Conservation (phyloP, 202 grass and related monocot genomes). For the Zoysia matrella region DNA sequence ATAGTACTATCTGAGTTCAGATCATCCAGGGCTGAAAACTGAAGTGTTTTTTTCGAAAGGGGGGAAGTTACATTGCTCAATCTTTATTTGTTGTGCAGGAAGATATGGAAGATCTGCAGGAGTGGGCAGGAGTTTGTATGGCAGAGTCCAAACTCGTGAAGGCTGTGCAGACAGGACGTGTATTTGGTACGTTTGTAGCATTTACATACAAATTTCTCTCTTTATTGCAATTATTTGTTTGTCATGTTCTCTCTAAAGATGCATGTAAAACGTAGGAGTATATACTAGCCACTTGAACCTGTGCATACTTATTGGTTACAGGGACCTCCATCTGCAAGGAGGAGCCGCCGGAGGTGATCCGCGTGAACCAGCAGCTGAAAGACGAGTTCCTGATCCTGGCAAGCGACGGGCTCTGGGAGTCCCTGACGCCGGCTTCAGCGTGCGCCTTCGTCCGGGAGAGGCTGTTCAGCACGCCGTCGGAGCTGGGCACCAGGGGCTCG, state of each 20-base stretch:
- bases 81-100: neutral
- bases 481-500: neutral
- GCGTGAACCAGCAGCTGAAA: neutral
- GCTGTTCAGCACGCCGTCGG: neutral
- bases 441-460: constrained; percentile 20
- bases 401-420: constrained; percentile 35
- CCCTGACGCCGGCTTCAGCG: constrained; percentile 10
- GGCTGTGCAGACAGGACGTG: neutral
- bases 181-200: constrained; percentile 15
- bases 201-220: neutral
- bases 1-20: no score
- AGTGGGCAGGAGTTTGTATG: neutral
- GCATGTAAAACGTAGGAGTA: no score
- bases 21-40: no score
- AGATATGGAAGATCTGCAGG: neutral
- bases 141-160: neutral
- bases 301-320: neutral
- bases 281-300: neutral
- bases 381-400: constrained; percentile 51
- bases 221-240: neutral
- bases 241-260: neutral
- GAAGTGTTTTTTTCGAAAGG: no score
- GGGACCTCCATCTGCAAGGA: neutral
- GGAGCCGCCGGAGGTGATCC: neutral
- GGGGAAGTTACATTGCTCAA: neutral